Conservation (phyloP, 768 basidiomycete genomes). For the Rhizopogon vulgaris region DNA sequence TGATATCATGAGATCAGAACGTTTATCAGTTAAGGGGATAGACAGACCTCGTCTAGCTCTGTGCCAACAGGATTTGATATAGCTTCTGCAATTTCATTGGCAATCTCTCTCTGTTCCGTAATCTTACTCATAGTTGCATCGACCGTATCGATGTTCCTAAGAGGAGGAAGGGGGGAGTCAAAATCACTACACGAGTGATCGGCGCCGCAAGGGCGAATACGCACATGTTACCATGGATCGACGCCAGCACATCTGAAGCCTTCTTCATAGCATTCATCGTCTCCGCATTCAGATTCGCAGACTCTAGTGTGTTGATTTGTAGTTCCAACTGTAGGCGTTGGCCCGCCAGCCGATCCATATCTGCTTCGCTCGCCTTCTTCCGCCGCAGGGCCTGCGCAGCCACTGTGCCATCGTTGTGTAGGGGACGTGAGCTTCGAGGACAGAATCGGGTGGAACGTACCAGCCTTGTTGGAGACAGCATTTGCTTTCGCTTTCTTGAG, state of each 20-base stretch:
- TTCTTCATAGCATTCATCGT: conserved; percentile 98
- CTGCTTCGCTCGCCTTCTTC: conserved; percentile 85
- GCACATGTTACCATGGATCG: conserved; percentile 86
- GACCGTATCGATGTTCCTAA: conserved; percentile 80
- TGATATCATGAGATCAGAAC: not conserved
- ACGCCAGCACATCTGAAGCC: conserved; percentile 81
- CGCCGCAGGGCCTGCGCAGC: conserved; percentile 87
- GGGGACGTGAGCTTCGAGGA: not conserved
- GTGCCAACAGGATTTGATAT: conserved; percentile 66
- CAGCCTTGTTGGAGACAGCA: conserved; percentile 87
- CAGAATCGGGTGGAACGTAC: conserved; percentile 44
- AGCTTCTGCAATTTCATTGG: conserved; percentile 86
- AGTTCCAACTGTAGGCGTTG: conserved; percentile 89
- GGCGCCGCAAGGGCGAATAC: conserved; percentile 27
- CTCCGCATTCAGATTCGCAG: conserved; percentile 95
- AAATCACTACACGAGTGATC: not conserved
- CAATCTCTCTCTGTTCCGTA: conserved; percentile 85
- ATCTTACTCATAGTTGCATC: conserved; percentile 85
- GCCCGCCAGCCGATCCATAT: conserved; percentile 80
- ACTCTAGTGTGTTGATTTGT: conserved; percentile 95
- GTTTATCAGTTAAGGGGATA: conserved; percentile 1
- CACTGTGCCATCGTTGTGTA: conserved; percentile 38
- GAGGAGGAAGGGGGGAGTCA: not conserved
- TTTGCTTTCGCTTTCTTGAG: conserved; percentile 86
- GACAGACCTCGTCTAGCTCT: conserved; percentile 69